A percentile compares a stretch with the other conserved stretches of the same genome.
These are phyloP conservation scores for Scheffersomyces illinoinensis DNA, from an alignment of 1,139 yeast species.

Conservation along the genomic window DNA sequence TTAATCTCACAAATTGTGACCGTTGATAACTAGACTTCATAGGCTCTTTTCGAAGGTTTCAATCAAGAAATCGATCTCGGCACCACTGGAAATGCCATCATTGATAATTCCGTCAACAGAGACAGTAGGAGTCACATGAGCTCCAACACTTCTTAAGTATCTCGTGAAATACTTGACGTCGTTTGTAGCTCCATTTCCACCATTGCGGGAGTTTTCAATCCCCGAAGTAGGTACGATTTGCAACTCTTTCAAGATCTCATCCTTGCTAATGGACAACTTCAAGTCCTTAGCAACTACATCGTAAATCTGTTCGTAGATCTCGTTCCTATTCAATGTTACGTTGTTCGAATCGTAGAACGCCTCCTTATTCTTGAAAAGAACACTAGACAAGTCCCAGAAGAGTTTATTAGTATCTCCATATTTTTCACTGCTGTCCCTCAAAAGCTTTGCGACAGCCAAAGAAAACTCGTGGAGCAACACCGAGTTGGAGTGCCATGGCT, in stretches of 20 bases:
- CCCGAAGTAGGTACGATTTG: constrained; percentile 22
- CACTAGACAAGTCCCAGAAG: constrained; percentile 65
- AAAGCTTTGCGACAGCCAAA: constrained; percentile 62
- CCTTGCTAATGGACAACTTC: constrained; percentile 35
- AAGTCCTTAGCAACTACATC: constrained; percentile 45
- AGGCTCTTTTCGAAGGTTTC: constrained; percentile 23
- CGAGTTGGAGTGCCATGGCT: constrained; percentile 86
- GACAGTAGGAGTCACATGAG: constrained; percentile 86
- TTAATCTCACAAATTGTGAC: background rate
- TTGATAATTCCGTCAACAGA: constrained; percentile 64
- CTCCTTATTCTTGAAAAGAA: constrained; percentile 53
- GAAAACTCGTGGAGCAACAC: constrained; percentile 70
- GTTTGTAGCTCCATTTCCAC: constrained; percentile 57
- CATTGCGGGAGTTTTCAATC: constrained; percentile 40
- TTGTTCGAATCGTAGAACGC: constrained; percentile 65
- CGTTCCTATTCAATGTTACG: constrained; percentile 52
- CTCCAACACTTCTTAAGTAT: constrained; percentile 73
- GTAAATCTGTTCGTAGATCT: constrained; percentile 57
- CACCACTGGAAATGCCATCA: constrained; percentile 39
- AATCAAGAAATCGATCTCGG: constrained; percentile 33
- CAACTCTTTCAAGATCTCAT: constrained; percentile 37
- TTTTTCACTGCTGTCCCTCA: constrained; percentile 36
- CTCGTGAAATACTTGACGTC: constrained; percentile 76
- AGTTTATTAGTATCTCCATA: constrained; percentile 25
- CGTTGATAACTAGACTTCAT: background rate